phyloP scores from a whole-genome alignment of 2,329 filamentous ascomycete species.

The Acrocalymma vagum region DNA sequence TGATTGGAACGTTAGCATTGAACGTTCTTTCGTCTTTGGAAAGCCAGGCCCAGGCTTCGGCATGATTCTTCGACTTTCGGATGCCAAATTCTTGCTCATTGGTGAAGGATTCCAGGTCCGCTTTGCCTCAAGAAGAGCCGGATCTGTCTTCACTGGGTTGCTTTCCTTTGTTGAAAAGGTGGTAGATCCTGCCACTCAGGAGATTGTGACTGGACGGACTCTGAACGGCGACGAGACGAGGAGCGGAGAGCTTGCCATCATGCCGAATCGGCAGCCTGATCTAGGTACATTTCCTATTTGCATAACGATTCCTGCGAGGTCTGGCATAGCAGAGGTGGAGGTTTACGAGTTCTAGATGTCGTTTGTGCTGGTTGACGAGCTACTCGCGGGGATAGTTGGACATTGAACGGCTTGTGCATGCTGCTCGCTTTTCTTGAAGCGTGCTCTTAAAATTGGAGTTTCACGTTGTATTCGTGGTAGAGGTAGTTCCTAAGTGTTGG shows the following conservation, averaged over 20 bases:
- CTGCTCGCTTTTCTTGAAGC: too few relatives aligned
- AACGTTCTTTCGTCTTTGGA: slow-evolving; percentile 54
- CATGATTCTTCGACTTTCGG: slow-evolving; percentile 49
- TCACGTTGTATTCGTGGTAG: too few relatives aligned
- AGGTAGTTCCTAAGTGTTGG: too few relatives aligned
- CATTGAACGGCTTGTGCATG: too few relatives aligned
- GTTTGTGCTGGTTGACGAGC: neutral
- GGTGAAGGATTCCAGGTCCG: slow-evolving; percentile 53
- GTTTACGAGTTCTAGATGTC: neutral
- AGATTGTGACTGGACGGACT: slow-evolving; percentile 4
- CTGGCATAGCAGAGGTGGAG: slow-evolving; percentile 15
- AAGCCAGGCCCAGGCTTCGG: slow-evolving; percentile 47
- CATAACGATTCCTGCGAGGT: slow-evolving; percentile 8
- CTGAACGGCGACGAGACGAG: slow-evolving; percentile 16
- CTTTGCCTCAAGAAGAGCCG: slow-evolving; percentile 15
- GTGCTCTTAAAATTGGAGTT: too few relatives aligned
- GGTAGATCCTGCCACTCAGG: slow-evolving; percentile 32
- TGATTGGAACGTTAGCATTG: slow-evolving; percentile 42
- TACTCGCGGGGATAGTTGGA: too few relatives aligned
- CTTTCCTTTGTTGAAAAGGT: slow-evolving; percentile 49
- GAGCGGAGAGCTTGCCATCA: slow-evolving; percentile 9
- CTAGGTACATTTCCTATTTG: slow-evolving; percentile 7
- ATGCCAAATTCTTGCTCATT: slow-evolving; percentile 49
- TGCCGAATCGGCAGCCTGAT: slow-evolving; percentile 10
- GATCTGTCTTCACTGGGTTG: slow-evolving; percentile 49